Conservation (phyloP, 495 filamentous ascomycete species). For the Daldinia grandis region DNA sequence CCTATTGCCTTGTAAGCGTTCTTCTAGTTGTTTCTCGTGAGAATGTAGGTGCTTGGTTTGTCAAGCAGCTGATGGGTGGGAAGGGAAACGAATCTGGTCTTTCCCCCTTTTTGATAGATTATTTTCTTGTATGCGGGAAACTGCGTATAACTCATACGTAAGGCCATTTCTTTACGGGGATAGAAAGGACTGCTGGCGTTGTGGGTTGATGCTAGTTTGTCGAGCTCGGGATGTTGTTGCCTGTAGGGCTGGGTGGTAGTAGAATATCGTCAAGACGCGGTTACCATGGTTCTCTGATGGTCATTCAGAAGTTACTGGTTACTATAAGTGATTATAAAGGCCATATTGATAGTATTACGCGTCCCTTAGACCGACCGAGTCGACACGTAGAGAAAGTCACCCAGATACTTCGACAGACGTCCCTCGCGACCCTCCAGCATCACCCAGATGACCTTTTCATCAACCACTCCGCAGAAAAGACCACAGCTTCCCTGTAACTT, state of each 20-base stretch:
- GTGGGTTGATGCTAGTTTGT: background rate
- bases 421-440: constrained; percentile 2
- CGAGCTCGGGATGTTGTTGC: constrained; percentile 19
- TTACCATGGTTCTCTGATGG: background rate
- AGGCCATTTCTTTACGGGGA: background rate
- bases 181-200: background rate
- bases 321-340: background rate
- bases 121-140: background rate
- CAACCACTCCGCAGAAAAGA: constrained; percentile 13
- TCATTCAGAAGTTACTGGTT: background rate
- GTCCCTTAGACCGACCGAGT: background rate
- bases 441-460: constrained; percentile 15
- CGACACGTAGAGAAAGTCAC: background rate
- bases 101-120: background rate
- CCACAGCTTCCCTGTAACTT: background rate
- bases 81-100: background rate
- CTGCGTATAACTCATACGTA: background rate
- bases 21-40: background rate
- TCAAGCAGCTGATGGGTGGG: background rate
- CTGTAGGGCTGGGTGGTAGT: constrained; percentile 1
- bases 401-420: constrained; percentile 10
- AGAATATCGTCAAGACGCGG: constrained; percentile 16
- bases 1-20: background rate
- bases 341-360: background rate
- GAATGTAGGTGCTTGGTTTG: background rate